Percentiles rank a stretch among this genome's conserved stretches.
Conservation (phyloP, 352 stramenopile species). For the Phytophthora meadii region DNA sequence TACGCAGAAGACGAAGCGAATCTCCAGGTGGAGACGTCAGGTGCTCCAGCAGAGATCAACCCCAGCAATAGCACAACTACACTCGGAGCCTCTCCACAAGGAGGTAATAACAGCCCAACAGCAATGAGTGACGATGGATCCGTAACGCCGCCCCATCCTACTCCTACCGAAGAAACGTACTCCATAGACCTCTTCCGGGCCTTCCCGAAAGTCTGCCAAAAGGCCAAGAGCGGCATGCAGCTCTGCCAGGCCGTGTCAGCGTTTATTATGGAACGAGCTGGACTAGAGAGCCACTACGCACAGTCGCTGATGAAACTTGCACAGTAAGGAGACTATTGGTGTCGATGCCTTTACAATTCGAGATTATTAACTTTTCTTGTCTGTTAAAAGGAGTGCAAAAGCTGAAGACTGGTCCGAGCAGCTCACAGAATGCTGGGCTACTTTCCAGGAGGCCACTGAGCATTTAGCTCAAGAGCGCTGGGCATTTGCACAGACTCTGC, state of each 20-base stretch:
- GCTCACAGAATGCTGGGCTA: slow-evolving; percentile 60
- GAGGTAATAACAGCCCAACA: slow-evolving; percentile 18
- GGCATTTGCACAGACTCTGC: slow-evolving; percentile 69
- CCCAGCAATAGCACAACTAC: slow-evolving; percentile 2
- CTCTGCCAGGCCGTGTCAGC: slow-evolving; percentile 72
- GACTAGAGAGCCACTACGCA: slow-evolving; percentile 67
- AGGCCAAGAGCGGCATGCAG: slow-evolving; percentile 79
- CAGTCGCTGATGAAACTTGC: slow-evolving; percentile 67
- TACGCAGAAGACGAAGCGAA: slow-evolving; percentile 14
- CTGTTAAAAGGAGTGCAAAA: slow-evolving; percentile 45
- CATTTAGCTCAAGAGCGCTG: slow-evolving; percentile 59
- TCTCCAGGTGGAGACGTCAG: slow-evolving; percentile 22
- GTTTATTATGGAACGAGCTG: slow-evolving; percentile 68
- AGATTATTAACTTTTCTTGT: slow-evolving; percentile 3
- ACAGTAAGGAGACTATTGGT: slow-evolving; percentile 41
- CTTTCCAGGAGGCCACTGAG: slow-evolving; percentile 64
- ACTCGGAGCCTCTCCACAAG: not conserved
- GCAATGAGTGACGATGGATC: slow-evolving; percentile 5
- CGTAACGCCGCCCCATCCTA: slow-evolving; percentile 10
- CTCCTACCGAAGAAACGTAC: slow-evolving; percentile 45
- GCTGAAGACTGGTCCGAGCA: slow-evolving; percentile 78
- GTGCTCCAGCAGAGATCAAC: slow-evolving; percentile 2
- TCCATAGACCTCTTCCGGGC: slow-evolving; percentile 75
- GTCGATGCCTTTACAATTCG: slow-evolving; percentile 1
- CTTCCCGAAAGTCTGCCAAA: slow-evolving; percentile 76